phyloP scores from a whole-genome alignment of 2,329 filamentous ascomycete species.

The Akanthomyces uredinophilus region DNA sequence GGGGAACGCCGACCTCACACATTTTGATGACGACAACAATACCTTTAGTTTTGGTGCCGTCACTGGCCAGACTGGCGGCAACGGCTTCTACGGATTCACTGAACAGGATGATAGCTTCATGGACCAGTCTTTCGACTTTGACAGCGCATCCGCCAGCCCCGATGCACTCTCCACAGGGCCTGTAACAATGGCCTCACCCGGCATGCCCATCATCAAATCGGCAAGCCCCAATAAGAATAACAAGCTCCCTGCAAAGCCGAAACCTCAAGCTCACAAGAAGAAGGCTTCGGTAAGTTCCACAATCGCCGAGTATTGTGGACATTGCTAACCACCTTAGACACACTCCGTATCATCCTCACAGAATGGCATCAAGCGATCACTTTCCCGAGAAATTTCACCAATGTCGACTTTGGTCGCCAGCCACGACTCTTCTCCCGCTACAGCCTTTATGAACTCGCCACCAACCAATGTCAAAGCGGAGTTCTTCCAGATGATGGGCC shows the following conservation, averaged over 20 bases:
- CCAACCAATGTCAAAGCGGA: constrained; percentile 39
- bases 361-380: constrained; percentile 41
- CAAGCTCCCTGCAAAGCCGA: constrained; percentile 23
- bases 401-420: constrained; percentile 46
- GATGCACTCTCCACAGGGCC: constrained; percentile 28
- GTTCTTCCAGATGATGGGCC: constrained; percentile 30
- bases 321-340: constrained; percentile 38
- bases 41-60: constrained; percentile 31
- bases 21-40: constrained; percentile 35
- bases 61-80: constrained; percentile 23
- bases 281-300: constrained; percentile 38
- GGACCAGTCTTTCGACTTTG: constrained; percentile 51
- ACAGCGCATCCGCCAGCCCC: constrained; percentile 54
- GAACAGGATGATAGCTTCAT: constrained; percentile 40
- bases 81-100: constrained; percentile 28
- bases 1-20: constrained; percentile 30
- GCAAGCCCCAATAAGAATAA: constrained; percentile 25
- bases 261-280: constrained; percentile 30
- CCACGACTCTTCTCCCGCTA: constrained; percentile 47
- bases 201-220: constrained; percentile 37
- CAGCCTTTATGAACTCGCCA: constrained; percentile 41
- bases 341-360: constrained; percentile 47
- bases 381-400: constrained; percentile 51
- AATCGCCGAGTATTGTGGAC: neutral
- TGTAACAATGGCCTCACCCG: constrained; percentile 37